Percentiles rank a stretch among this genome's conserved stretches.
These are phyloP conservation scores for Mucor irregularis DNA, from an alignment of 371 early-diverging fungal species.

Conservation along the genomic window DNA sequence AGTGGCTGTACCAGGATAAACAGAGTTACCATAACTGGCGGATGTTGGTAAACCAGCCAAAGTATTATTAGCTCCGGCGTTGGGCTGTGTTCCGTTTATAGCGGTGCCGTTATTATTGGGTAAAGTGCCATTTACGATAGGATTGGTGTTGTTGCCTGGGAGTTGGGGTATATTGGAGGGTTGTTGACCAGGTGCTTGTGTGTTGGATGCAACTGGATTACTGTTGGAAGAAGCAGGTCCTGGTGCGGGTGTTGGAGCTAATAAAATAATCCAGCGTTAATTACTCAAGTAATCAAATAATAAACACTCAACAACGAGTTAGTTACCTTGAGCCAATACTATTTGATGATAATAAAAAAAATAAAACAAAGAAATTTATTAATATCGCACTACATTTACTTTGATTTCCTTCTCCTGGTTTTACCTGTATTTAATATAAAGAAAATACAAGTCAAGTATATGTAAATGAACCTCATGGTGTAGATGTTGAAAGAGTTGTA, in stretches of 20 bases:
- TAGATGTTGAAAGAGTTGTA: not conserved
- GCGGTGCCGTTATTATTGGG: not conserved
- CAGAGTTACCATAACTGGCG: slow-evolving; percentile 38
- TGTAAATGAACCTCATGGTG: not conserved
- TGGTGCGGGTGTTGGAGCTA: not conserved
- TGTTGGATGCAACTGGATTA: not conserved
- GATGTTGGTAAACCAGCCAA: slow-evolving; percentile 38
- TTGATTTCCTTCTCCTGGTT: too few species aligned
- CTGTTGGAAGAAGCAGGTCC: too few species aligned
- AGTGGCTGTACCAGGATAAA: slow-evolving; percentile 36
- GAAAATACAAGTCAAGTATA: not conserved
- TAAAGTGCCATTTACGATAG: too few species aligned
- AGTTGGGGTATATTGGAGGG: not conserved
- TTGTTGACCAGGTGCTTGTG: too few species aligned
- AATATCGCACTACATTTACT: too few species aligned
- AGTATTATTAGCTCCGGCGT: slow-evolving; percentile 11
- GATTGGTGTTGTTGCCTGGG: not conserved
- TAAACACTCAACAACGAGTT: too few species aligned
- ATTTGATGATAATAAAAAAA: too few species aligned
- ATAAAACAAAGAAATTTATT: too few species aligned
- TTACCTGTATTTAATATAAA: slow-evolving; percentile 12
- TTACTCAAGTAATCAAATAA: too few species aligned
- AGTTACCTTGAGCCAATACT: too few species aligned
- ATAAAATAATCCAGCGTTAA: too few species aligned
- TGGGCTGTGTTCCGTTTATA: not conserved